Base-by-base conservation (phyloP, 202 grass and related monocot species). In the Schoenoplectus tabernaemontani region DNA sequence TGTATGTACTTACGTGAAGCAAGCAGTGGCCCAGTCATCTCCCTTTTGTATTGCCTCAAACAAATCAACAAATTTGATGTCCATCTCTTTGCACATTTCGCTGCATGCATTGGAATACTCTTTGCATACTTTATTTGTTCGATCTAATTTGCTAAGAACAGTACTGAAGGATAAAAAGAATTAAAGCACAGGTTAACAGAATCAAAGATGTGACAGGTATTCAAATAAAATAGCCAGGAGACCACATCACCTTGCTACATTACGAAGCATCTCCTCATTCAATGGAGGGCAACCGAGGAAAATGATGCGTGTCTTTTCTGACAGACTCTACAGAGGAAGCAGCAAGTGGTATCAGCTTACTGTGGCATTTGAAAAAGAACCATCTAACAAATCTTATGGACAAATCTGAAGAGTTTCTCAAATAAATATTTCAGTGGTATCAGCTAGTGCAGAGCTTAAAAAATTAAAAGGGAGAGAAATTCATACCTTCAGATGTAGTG, bases 271-370 rank as follows among this genome's bases (percentile, higher is more conserved):
- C 79, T 88, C 87, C 89, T 97, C 94, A 15, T 93, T 93, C 32
- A 93, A 70, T 38, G 91, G 94, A 50, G 94, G 94, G 42, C 94
- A 93, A 83, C 85, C 89, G 11, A 97, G 87, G 87, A 93, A 93
- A 74, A 97, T 90, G 19, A 97, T 79, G 12, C 86, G 87, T 4
- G 67, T 93, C 33, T 83, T 88, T 59, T 93, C 79, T 17, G 91
- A 91, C 9, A 97, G 78, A 81, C 84, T 88, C 94, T 95, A 84
- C 78, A 80, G 60, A 82, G 34, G 57, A 82, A 86, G 64, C 32
- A 34, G 30, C 38, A 58, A 5, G 54, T 80, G 46, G 89, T 70
- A 19, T 70, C 41, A 46, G 44, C 22, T 70, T 70, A 44, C 10
- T 47, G 39, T 1, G 46, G 47, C 20, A 71, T 42, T 32, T 47